A percentile compares a stretch with the other conserved stretches of the same genome.
phyloP scores from a whole-genome alignment of 805 yeast species.

The Nakazawaea ernobii region DNA sequence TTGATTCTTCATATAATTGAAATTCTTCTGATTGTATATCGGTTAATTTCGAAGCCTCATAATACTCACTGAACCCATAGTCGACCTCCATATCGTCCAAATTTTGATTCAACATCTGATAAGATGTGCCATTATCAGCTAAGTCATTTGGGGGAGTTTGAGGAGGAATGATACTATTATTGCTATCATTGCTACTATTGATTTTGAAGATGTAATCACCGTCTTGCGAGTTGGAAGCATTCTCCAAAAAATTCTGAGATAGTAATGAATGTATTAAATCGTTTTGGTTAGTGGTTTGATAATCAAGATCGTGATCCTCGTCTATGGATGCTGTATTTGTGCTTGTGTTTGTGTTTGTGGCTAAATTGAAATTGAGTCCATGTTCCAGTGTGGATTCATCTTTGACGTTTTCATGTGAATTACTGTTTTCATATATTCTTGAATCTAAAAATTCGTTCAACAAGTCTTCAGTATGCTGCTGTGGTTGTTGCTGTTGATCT shows the following conservation, averaged over 20 bases:
- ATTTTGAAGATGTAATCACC: conserved; percentile 6
- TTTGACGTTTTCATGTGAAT: conserved; percentile 12
- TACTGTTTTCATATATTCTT: conserved; percentile 36
- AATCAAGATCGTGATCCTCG: neutral
- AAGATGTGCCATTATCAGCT: neutral
- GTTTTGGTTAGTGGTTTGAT: neutral
- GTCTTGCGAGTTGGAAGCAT: neutral
- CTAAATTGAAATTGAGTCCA: neutral
- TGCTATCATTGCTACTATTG: conserved; percentile 11
- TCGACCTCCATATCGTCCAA: conserved; percentile 1
- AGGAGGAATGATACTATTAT: conserved; percentile 10
- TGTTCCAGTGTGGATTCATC: conserved; percentile 15
- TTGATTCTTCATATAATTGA: conserved; percentile 33
- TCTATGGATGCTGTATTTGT: neutral
- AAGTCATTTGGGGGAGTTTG: conserved; percentile 8
- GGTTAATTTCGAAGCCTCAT: neutral
- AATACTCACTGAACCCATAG: neutral
- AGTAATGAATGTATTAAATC: conserved; percentile 7
- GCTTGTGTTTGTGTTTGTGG: too few species aligned
- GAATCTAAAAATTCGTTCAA: conserved; percentile 54
- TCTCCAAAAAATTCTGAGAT: conserved; percentile 3
- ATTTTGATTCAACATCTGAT: neutral
- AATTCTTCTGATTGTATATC: conserved; percentile 16
- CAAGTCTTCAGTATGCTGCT: conserved; percentile 32
- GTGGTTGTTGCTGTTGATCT: conserved; percentile 1